phyloP scores from a whole-genome alignment of 148 eudicot genomes.

The Drosera capensis region DNA sequence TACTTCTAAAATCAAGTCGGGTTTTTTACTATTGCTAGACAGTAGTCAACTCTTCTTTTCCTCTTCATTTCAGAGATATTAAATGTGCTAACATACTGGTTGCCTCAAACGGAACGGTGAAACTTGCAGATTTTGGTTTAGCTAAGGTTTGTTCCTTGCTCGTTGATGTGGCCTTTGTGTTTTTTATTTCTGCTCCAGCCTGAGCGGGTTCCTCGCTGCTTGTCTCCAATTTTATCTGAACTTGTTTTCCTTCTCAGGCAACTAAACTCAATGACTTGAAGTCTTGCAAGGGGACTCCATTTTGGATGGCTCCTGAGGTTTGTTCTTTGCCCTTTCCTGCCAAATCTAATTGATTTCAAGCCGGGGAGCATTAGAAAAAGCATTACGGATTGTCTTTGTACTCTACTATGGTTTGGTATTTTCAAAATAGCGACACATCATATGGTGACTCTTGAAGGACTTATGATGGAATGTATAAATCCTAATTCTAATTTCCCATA shows the following conservation, averaged over 20 bases:
- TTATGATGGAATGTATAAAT: too few relatives aligned
- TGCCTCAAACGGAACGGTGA: constrained; percentile 55
- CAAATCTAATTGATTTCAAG: neutral
- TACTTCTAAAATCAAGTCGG: too few relatives aligned
- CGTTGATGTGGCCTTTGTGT: neutral
- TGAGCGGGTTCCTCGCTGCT: neutral
- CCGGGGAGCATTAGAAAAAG: too few relatives aligned
- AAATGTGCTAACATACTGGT: constrained; percentile 86
- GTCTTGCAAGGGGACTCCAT: constrained; percentile 80
- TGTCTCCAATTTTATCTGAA: neutral
- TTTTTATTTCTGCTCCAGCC: neutral
- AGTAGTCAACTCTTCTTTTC: neutral
- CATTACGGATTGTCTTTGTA: too few relatives aligned
- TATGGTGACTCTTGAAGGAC: too few relatives aligned
- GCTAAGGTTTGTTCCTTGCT: constrained; percentile 49
- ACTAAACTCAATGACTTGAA: constrained; percentile 62
- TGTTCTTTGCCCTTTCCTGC: constrained; percentile 4
- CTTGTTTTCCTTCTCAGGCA: constrained; percentile 30
- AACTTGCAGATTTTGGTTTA: constrained; percentile 89
- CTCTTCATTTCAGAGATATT: constrained; percentile 44
- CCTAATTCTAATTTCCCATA: too few relatives aligned
- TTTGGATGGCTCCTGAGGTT: constrained; percentile 99
- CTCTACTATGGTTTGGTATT: too few relatives aligned
- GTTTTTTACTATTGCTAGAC: too few relatives aligned
- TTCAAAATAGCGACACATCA: too few relatives aligned